Base-by-base conservation (phyloP, 495 filamentous ascomycete species). In the Penicillium diatomitis region DNA sequence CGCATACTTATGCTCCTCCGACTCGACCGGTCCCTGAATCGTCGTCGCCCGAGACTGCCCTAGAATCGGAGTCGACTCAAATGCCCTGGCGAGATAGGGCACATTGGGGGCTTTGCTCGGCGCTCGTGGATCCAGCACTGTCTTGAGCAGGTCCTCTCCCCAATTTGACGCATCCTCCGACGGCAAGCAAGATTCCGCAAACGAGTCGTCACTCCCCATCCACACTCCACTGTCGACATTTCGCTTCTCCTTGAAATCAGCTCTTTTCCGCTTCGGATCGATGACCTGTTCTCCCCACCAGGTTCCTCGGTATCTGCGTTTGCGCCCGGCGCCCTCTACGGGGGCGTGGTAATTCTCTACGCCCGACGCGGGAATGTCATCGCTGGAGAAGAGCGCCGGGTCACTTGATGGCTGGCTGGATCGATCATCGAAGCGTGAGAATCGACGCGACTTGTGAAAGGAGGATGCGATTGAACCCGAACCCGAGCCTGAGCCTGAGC, bases 221-320 rank as follows among this genome's bases (percentile, higher is more conserved):
- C 80, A 90, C n/a, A 91, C 81, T 46, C 85, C 87, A 66, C 85
- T 89, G 61, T 94, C 88, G n/a, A 80, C 66, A 54, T 84, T 73
- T 30, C 86, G 70, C 60, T 75, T 74, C 33, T 73, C 71, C 50
- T 68, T 72, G 41, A 74, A 73, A 32, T 88, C 76, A 4, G 71
- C 68, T 38, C 81, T 64, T 61, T 80, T 82, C 32, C 68, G 63
- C 50, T 78, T 78, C 20, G 63, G 54, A 46, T 67, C 62, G 39
- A 58, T 50, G 44, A 65, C 79, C 52, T 70, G 74, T 63, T 85
- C 83, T 20, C 80, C 74, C 62, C 77, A 89, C 86, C 85, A 90
- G 4, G 83, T 72, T 8, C 86, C 84, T 10, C 80, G 73, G 57
- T 84, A 86, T 32, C 79, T 74, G 50, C 75, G 76, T 67, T 86